These are phyloP conservation scores for Phytophthora pisi DNA, from an alignment of 352 stramenopile genomes.

Conservation along the genomic window DNA sequence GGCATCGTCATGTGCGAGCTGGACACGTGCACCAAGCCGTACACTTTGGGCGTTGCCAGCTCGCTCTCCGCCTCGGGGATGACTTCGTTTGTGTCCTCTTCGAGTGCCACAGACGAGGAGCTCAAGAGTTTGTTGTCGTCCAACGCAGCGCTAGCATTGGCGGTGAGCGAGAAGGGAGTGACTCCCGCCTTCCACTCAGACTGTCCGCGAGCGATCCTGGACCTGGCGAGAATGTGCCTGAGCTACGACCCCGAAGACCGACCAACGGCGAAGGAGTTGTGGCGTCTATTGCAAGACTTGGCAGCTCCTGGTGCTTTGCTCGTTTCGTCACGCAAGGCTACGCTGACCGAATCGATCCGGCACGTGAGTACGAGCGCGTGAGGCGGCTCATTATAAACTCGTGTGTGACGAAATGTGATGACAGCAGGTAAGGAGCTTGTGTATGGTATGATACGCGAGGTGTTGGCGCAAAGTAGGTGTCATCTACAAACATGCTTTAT, in stretches of 20 bases:
- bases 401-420: not conserved
- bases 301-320: slow-evolving; percentile 25
- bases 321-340: slow-evolving; percentile 24
- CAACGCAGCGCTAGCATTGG: slow-evolving; percentile 49
- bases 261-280: slow-evolving; percentile 61
- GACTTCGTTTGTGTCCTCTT: slow-evolving; percentile 27
- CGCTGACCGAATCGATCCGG: slow-evolving; percentile 29
- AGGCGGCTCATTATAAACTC: slow-evolving; percentile 2
- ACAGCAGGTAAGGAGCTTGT: not conserved
- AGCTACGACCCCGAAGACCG: slow-evolving; percentile 48
- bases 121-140: slow-evolving; percentile 36
- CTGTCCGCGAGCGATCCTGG: slow-evolving; percentile 36
- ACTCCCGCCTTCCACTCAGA: slow-evolving; percentile 45
- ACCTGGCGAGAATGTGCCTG: slow-evolving; percentile 49
- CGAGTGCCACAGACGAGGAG: slow-evolving; percentile 14
- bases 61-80: slow-evolving; percentile 31
- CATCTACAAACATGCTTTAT: slow-evolving; percentile 45
- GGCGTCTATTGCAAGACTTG: slow-evolving; percentile 30
- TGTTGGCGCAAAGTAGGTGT: slow-evolving; percentile 12
- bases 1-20: slow-evolving; percentile 57
- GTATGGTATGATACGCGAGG: not conserved
- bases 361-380: slow-evolving; percentile 28
- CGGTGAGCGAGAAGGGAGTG: slow-evolving; percentile 47
- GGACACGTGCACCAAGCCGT: slow-evolving; percentile 55
- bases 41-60: slow-evolving; percentile 31